A percentile compares a stretch with the other conserved stretches of the same genome.
Conservation (phyloP, 2,329 filamentous ascomycete genomes). For the Orbilia ellipsospora region DNA sequence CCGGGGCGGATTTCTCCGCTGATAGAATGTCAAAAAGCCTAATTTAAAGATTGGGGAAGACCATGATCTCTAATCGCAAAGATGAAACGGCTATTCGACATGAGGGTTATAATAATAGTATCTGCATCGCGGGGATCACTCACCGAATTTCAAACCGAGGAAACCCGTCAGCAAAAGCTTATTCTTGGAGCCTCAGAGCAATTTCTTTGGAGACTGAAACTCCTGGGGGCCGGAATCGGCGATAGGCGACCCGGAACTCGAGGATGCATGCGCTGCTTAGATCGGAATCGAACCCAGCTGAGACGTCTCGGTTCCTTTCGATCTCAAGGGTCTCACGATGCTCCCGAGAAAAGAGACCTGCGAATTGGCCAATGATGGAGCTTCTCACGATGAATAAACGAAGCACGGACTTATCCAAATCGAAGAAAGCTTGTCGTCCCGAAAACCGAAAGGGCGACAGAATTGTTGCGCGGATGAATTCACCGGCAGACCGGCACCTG, state of each 20-base stretch:
- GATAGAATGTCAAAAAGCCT: too few species aligned
- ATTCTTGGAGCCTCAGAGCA: not conserved
- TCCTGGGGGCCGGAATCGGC: too few species aligned
- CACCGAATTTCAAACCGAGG: too few species aligned
- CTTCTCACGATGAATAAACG: constrained; percentile 7
- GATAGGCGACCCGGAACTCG: not conserved
- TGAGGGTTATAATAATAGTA: too few species aligned
- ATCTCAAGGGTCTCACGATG: constrained; percentile 38
- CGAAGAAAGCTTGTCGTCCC: not conserved
- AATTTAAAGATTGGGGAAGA: too few species aligned
- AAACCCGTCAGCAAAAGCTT: not conserved
- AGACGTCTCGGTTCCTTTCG: constrained; percentile 29
- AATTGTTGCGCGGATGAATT: constrained; percentile 5
- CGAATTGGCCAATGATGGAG: constrained; percentile 26
- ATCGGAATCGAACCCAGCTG: not conserved
- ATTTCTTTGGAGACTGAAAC: not conserved
- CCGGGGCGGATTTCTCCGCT: too few species aligned
- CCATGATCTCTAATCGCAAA: too few species aligned
- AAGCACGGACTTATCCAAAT: constrained; percentile 41
- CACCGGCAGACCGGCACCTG: constrained; percentile 34
- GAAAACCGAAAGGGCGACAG: constrained; percentile 47
- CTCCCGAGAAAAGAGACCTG: constrained; percentile 17
- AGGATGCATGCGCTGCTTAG: too few species aligned
- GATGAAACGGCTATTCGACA: too few species aligned
- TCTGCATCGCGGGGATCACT: too few species aligned